Evolutionary conservation across 805 yeast genomes (phyloP), one percentile per base, ranked within the genome.

Genomic region (Lipomyces yamadae): DNA sequence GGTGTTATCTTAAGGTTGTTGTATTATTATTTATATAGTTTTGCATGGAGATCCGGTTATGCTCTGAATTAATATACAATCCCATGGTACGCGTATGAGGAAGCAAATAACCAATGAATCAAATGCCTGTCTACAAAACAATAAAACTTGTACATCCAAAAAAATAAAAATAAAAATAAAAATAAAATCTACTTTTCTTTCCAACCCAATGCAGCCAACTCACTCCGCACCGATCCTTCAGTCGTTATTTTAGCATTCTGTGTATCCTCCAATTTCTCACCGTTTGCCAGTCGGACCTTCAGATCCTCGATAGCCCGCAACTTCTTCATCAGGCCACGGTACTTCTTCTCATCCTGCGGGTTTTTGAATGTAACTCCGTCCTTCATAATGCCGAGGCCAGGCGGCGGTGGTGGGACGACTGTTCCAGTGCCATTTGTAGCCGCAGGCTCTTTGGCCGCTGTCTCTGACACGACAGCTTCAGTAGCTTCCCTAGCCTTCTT

Each of bases 301-400:
- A 95, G 84, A 62, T 87, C 87, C 78, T 93, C 97, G 73, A 95
- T 95, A n/a, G 99, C 98, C 75, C 98, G 85, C 70, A 94, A 84
- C 80, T 95, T 95, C 81, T 95, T 95, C 78, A 93, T 84, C 77
- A 95, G 83, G 39, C 95, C 87, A 77, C 99, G 86, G 70, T 92
- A 88, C 79, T 93, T 92, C 83, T 93, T 95, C 74, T 94, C 98
- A 78, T 94, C 98, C 53, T 91, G 83, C 10, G 70, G 61, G 35
- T 54, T 58, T 52, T 56, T 61, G 39, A 66, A 66, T 2, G 63
- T 61, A 15, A 61, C 24, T n/a, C 69, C 70, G 50, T 56, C 50
- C 42, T 60, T 59, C 6, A 60, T 45, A 15, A 55, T 37, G 8
- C 45, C 58, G 15, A 57, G 52, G 11, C 70, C 67, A 8, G 75